phyloP scores from a whole-genome alignment of 179 eudicot species.

The Sideroxylon spinosum region DNA sequence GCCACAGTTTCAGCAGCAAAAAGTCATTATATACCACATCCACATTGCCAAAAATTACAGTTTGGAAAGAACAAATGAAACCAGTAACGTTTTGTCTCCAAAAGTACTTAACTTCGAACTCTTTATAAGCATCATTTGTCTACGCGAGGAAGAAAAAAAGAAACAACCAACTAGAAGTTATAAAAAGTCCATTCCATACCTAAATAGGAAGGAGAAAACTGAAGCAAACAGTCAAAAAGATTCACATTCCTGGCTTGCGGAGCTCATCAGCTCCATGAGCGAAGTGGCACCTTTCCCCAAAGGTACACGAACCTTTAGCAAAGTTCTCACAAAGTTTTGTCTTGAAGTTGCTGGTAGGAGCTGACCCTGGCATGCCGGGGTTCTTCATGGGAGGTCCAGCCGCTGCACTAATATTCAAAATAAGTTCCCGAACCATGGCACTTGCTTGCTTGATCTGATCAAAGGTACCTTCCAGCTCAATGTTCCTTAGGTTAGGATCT shows the following conservation, averaged over 20 bases:
- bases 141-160: conserved; percentile 7
- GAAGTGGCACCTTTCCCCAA: conserved; percentile 81
- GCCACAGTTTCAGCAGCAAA: too few relatives aligned
- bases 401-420: conserved; percentile 41
- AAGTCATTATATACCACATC: too few relatives aligned
- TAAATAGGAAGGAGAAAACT: background rate
- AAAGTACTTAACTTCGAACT: background rate
- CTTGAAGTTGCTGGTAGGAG: conserved; percentile 50
- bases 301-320: conserved; percentile 67
- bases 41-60: too few relatives aligned
- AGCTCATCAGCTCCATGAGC: conserved; percentile 81
- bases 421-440: conserved; percentile 73
- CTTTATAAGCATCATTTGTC: background rate
- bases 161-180: conserved; percentile 6
- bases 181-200: background rate
- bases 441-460: conserved; percentile 83
- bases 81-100: background rate
- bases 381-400: conserved; percentile 20
- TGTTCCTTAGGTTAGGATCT: conserved; percentile 61
- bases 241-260: conserved; percentile 36
- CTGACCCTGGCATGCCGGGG: conserved; percentile 23
- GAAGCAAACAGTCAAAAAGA: background rate
- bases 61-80: background rate
- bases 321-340: conserved; percentile 80
- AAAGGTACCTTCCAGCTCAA: conserved; percentile 81